phyloP scores from a whole-genome alignment of 495 filamentous ascomycete species.

The Podospora comata region DNA sequence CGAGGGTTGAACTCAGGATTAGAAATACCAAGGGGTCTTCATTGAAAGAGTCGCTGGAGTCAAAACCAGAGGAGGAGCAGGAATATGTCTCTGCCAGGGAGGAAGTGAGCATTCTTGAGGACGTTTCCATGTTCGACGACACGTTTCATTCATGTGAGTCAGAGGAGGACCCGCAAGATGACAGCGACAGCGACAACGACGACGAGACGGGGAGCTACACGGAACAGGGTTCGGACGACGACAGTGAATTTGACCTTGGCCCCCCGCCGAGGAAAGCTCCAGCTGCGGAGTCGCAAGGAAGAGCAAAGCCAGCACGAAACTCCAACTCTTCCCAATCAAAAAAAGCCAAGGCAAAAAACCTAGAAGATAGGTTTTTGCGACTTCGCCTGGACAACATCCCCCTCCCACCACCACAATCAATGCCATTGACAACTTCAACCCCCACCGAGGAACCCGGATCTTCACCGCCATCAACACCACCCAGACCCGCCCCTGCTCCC shows the following conservation, averaged over 20 bases:
- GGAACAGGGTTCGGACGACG: constrained; percentile 7
- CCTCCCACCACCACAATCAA: background rate
- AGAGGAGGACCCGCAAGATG: constrained; percentile 18
- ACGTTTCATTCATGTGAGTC: constrained; percentile 19
- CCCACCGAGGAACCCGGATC: background rate
- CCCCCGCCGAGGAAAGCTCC: constrained; percentile 3
- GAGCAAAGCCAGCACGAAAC: background rate
- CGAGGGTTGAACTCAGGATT: constrained; percentile 21
- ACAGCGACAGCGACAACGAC: constrained; percentile 23
- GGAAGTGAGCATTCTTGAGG: constrained; percentile 26
- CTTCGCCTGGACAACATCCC: constrained; percentile 22
- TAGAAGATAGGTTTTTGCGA: constrained; percentile 19
- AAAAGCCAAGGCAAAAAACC: background rate
- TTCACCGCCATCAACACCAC: constrained; percentile 30
- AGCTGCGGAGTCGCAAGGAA: background rate
- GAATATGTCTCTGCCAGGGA: constrained; percentile 26
- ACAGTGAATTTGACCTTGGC: background rate
- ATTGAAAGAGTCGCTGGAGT: constrained; percentile 17
- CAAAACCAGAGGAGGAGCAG: constrained; percentile 14
- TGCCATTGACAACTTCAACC: background rate
- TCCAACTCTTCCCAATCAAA: background rate
- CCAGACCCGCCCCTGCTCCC: constrained; percentile 22
- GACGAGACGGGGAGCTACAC: constrained; percentile 12
- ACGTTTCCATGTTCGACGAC: constrained; percentile 24
- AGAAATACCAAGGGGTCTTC: constrained; percentile 24